phyloP scores from a whole-genome alignment of 2,329 filamentous ascomycete species.

The Domatiomyces catenatus region DNA sequence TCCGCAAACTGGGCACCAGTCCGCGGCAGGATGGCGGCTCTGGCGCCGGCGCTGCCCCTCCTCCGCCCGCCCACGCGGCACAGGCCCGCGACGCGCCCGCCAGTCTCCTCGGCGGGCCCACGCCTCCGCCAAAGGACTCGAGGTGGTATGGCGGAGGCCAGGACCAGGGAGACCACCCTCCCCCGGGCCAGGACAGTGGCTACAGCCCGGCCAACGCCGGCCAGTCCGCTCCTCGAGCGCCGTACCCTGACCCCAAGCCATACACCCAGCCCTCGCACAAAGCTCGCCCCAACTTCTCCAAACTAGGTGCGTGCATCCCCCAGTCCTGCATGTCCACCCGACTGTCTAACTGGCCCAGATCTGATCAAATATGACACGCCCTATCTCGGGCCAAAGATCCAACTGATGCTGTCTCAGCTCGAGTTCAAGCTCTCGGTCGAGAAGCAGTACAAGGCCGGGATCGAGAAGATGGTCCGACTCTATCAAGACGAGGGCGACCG shows the following conservation, averaged over 20 bases:
- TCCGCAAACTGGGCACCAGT: constrained; percentile 54
- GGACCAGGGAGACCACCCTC: constrained; percentile 50
- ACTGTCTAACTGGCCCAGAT: constrained; percentile 39
- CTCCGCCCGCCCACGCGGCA: constrained; percentile 33
- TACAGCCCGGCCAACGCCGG: constrained; percentile 50
- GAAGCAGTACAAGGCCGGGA: constrained; percentile 95
- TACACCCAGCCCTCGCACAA: constrained; percentile 50
- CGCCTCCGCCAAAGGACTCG: constrained; percentile 59
- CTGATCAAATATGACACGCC: constrained; percentile 97
- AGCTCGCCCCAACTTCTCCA: constrained; percentile 78
- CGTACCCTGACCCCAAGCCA: constrained; percentile 60
- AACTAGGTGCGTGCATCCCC: constrained; percentile 56
- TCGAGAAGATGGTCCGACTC: constrained; percentile 97
- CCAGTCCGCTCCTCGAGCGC: constrained; percentile 65
- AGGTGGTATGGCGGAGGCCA: constrained; percentile 30
- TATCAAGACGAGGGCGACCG: constrained; percentile 96
- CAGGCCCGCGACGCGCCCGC: constrained; percentile 16
- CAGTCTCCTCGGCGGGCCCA: constrained; percentile 35
- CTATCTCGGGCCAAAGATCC: constrained; percentile 88
- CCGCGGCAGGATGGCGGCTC: constrained; percentile 13
- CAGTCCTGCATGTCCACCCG: neutral
- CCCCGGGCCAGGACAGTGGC: constrained; percentile 31
- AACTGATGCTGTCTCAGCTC: constrained; percentile 96
- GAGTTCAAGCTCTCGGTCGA: constrained; percentile 98
- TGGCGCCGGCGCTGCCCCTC: constrained; percentile 42